Evolutionary conservation across 257 asterid species (phyloP), one percentile per base, ranked within the genome.

Genomic region (Scutellaria barbata): DNA sequence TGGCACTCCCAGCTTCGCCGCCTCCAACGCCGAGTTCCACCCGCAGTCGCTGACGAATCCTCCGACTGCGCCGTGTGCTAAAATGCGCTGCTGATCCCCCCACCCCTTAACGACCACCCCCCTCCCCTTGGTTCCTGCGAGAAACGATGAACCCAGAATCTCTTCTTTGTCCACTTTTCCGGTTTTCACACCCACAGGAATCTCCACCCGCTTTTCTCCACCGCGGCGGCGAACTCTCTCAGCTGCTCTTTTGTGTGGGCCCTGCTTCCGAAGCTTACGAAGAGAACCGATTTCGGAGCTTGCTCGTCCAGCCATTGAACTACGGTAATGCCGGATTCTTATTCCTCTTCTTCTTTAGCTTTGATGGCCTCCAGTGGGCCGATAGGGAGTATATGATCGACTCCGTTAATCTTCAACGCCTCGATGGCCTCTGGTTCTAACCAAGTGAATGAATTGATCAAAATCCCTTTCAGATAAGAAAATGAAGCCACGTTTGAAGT

Each of bases 181-280:
- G 5, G 69, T 53, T 76, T 84, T 83, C 53, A 85, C 46, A 71
- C 80, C 89, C 88, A 85, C 62, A 85, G 25, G 69, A 87, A 87
- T 18, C 11, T 68, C 65, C 75, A 75, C 12, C 71, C 76, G 10
- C 86, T 70, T 35, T 25, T 75, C 37, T 66, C 85, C 58, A 85
- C 5, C 9, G 87, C 91, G 1, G 33, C 17, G 3, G 69, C 84
- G 11, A 88, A 6, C 60, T 88, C 87, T 22, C 18, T 66, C 5
- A 66, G 72, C 54, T 84, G 95, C 25, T 71, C 79, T 14, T 18
- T 71, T 10, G 86, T 39, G 52, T 85, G 54, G 0, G 89, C 78
- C 18, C 90, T 75, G 72, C 77, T 81, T 11, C 90, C 90, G 37
- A 83, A 86, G 81, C 83, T 77, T n/a, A 86, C 56, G 76, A 71